These are phyloP conservation scores for Gonapodya sp. DNA, from an alignment of 192 early-diverging fungal species.

Conservation along the genomic window DNA sequence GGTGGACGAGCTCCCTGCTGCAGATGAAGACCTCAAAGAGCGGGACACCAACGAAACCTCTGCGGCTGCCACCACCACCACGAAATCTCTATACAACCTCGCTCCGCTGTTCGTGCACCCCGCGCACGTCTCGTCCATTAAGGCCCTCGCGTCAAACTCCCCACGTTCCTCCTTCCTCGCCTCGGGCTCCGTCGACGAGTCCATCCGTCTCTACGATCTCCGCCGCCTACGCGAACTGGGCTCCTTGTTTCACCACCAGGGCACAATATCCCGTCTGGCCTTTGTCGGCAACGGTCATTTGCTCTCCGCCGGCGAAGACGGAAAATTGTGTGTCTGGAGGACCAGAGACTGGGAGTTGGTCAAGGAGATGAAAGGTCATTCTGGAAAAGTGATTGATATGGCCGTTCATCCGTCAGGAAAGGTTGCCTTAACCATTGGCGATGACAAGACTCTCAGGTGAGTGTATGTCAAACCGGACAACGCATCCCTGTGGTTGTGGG, in stretches of 20 bases:
- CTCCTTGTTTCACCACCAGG: conserved; percentile 80
- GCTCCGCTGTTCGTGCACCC: conserved; percentile 86
- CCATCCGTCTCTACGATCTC: conserved; percentile 80
- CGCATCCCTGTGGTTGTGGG: neutral
- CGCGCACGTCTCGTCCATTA: conserved; percentile 91
- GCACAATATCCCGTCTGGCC: conserved; percentile 75
- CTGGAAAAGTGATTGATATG: conserved; percentile 53
- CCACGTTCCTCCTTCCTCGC: conserved; percentile 74
- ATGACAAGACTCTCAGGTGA: conserved; percentile 49
- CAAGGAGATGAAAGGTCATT: conserved; percentile 74
- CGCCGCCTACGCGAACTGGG: conserved; percentile 73
- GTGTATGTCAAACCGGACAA: neutral
- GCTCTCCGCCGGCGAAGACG: conserved; percentile 83
- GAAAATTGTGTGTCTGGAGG: conserved; percentile 76
- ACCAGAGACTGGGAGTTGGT: conserved; percentile 96
- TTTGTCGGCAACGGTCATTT: conserved; percentile 78
- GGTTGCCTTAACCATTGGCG: conserved; percentile 74
- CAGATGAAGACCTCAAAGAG: neutral
- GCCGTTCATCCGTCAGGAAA: conserved; percentile 94
- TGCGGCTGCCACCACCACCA: neutral
- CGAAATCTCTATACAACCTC: conserved; percentile 26
- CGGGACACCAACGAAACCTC: neutral
- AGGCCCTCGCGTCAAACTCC: conserved; percentile 49
- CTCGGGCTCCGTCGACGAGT: conserved; percentile 92
- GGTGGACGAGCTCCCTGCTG: neutral